Evolutionary conservation across 2,329 filamentous ascomycete species (phyloP), one percentile per base, ranked within the genome.

Genomic region (Aspergillus glaucus): DNA sequence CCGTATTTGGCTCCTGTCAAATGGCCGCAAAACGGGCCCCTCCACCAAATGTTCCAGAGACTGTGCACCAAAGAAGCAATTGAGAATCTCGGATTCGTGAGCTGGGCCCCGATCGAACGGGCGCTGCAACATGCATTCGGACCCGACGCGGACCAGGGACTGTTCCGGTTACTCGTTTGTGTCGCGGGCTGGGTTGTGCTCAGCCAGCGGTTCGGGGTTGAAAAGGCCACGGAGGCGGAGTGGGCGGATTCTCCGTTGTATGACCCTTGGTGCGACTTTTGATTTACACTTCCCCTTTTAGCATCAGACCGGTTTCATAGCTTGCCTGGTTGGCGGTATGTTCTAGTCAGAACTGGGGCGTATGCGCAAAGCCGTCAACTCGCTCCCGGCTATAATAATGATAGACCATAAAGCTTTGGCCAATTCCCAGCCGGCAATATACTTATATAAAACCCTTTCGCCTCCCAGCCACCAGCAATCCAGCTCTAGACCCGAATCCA

Each of bases 141-240:
- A 1, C 34, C 34, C 15, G 65, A 69, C 2, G 61, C 61, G 1
- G 66, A 71, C 24, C 46, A 55, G 1, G 46, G 46, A 1, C 61
- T 65, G 3, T 70, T 76, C 56, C 60, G 74, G 30, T 55, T 62
- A 28, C 60, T 70, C 10, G 60, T 74, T 15, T 60, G 65, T 24
- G 57, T 73, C 6, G 72, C 65, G 3, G 65, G 71, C 41, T 76
- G 72, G 67, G 68, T 78, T 4, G 66, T 74, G n/a, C 46, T 78
- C 7, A 62, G 62, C 4, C 56, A 71, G 57, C 59, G 68, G 36
- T 76, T 78, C 49, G 68, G 66, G 2, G 63, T 78, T 10, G 62
- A 61, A 52, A 69, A 46, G 48, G 70, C 66, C n/a, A 36, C 34
- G 34, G 34, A 36, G 34, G 34, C 34, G 34, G 34, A 36, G 8